Evolutionary conservation across 768 basidiomycete species (phyloP), one percentile per base, ranked within the genome.

Genomic region (Crepidotus variabilis): DNA sequence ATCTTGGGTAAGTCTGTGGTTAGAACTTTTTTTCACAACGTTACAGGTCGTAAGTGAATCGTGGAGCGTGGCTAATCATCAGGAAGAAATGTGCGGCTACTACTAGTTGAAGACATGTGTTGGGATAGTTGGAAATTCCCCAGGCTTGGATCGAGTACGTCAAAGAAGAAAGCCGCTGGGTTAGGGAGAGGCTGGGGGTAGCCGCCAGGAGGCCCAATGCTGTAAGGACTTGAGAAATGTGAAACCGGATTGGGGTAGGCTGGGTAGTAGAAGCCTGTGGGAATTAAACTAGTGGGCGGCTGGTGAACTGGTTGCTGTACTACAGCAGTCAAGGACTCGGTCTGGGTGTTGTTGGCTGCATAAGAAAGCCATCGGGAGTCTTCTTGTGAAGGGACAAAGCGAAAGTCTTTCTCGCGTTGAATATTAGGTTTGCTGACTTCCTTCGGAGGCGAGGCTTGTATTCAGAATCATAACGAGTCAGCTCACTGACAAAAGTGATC

Each of bases 321-420:
- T 5, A 5, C 14, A 49, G 24, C 22, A 7, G n/a, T 28, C 22
- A 36, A 22, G 13, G 55, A 6, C 45, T 33, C 36, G 13, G 32
- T 11, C 22, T 11, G 46, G 11, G n/a, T n/a, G n/a, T 28, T 46
- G 47, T 43, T 36, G n/a, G 39, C 18, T 2, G 55, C 43, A 51
- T 50, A 56, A 8, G 50, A 32, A 33, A 51, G 50, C 55, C 55
- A 56, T 22, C 55, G 49, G 33, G 50, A 35, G 33, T 56, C 50
- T 20, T 56, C 50, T 16, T 47, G 21, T 6, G 55, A 56, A 28
- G 55, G 49, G 21, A 56, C 49, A 45, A 56, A 56, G 24, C 43
- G 24, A 23, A 45, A 56, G 6, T 36, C 24, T n/a, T 51, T 56
- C 36, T 56, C 55, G 16, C 50, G 39, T 16, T 43, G 39, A 28